Evolutionary conservation across 1,284 basidiomycete genomes (phyloP), one percentile per base, ranked within the genome.

Genomic region (Cryptococcus sp.): DNA sequence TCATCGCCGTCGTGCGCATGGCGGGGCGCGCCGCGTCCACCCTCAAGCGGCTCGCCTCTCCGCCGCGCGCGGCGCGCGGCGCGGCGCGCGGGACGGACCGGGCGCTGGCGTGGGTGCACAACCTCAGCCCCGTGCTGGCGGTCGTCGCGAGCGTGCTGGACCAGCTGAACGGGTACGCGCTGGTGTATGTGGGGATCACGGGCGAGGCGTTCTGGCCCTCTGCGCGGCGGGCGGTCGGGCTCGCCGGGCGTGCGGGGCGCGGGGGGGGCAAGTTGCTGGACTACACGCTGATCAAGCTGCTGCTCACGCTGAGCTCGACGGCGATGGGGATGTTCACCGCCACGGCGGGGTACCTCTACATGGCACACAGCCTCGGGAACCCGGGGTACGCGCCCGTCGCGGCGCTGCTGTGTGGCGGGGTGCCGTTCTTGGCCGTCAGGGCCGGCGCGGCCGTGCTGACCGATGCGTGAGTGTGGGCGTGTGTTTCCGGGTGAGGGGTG

Each of bases 121-220:
- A 50, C 23, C 60, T 80, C 13, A 65, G 78, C 12, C 78, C 79
- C 11, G 46, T 79, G 15, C 71, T 80, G 36, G 65, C 69, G 1
- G 62, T 78, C 40, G 60, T 80, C n/a, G 86, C 88, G 53, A 82
- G 79, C 12, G 78, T 84, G 16, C 84, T 88, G 1, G 85, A 84
- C 38, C 84, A 86, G n/a, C 78, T 93, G 50, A 91, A 89, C 77
- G 84, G 84, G 42, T 87, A 91, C 66, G 89, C 88, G 13, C 80
- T 95, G 35, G 83, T 92, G 11, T 94, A 94, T 71, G 83, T 85
- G 1, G 92, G 92, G 0, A 79, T 96, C 57, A 93, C 89, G 0
- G 92, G 91, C 0, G 87, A 89, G 53, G 80, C 85, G 1, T 95
- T 94, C 75, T 87, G 89, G 81, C 81, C 82, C 7, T 86, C 85